These are phyloP conservation scores for Haberlea rhodopensis DNA, from an alignment of 257 asterid species.

Conservation along the genomic window DNA sequence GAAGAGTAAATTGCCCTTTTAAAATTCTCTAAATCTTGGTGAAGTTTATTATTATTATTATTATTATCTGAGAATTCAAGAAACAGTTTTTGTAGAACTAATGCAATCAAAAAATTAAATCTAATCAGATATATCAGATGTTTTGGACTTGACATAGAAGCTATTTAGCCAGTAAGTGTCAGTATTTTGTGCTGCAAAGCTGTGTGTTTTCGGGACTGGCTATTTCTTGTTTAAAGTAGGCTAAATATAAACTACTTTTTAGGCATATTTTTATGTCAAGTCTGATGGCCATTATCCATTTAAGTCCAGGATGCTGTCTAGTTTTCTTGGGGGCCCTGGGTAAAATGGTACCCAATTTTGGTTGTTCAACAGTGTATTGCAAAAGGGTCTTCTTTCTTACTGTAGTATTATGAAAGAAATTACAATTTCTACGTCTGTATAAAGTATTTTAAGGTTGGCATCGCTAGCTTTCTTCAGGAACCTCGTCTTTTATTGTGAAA, in stretches of 20 bases:
- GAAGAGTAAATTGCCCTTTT: too few relatives aligned
- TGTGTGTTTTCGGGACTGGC: background rate
- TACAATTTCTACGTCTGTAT: background rate
- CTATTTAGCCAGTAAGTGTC: background rate
- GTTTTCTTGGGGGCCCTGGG: background rate
- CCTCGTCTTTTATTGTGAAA: background rate
- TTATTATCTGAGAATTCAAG: too few relatives aligned
- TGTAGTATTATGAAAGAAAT: background rate
- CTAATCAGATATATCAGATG: background rate
- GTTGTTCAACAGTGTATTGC: background rate
- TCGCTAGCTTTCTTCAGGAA: background rate
- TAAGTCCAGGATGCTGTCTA: background rate
- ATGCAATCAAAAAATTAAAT: background rate
- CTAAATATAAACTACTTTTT: background rate
- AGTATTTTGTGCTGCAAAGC: background rate
- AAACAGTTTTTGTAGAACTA: background rate
- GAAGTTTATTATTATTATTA: too few relatives aligned
- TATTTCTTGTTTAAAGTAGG: too few relatives aligned
- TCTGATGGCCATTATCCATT: background rate
- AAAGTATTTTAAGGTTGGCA: background rate
- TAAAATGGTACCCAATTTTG: background rate
- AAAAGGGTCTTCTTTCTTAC: too few relatives aligned
- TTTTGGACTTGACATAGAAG: background rate
- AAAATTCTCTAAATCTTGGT: too few relatives aligned
- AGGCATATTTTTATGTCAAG: background rate